Percentiles rank a stretch among this genome's conserved stretches.
phyloP scores from a whole-genome alignment of 2,329 filamentous ascomycete genomes.

The Capronia americana region DNA sequence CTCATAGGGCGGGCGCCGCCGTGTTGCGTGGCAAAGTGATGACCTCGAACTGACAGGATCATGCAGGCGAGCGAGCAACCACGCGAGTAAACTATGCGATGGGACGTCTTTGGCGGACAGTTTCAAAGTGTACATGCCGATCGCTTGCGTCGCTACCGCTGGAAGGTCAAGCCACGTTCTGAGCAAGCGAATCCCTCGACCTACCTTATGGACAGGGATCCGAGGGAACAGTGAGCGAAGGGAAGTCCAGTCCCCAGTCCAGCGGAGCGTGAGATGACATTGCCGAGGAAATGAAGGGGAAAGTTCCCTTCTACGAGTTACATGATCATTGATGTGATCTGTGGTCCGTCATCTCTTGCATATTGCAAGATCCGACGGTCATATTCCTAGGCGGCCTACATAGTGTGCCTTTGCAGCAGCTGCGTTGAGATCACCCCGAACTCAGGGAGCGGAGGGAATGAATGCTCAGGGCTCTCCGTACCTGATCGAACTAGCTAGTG shows the following conservation, averaged over 20 bases:
- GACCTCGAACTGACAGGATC: too few species aligned
- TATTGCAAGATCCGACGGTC: background rate
- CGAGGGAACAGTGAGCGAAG: too few species aligned
- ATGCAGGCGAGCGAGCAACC: too few species aligned
- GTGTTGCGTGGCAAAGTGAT: too few species aligned
- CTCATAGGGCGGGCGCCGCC: too few species aligned
- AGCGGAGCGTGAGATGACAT: too few species aligned
- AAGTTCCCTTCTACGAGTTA: background rate
- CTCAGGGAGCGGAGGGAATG: background rate
- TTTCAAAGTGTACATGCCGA: background rate
- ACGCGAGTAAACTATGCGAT: too few species aligned
- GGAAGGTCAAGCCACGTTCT: too few species aligned
- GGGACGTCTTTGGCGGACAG: too few species aligned
- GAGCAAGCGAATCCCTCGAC: too few species aligned
- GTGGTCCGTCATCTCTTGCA: background rate
- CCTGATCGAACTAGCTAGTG: background rate
- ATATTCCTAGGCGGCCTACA: background rate
- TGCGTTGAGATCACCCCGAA: background rate
- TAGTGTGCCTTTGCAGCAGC: background rate
- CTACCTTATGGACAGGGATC: too few species aligned
- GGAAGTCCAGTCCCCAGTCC: too few species aligned
- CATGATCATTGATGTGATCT: background rate
- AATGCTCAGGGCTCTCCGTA: background rate
- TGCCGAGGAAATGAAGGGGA: background rate
- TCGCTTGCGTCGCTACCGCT: background rate